These are phyloP conservation scores for Neonectria coccinea DNA, from an alignment of 2,329 filamentous ascomycete genomes.

Conservation along the genomic window DNA sequence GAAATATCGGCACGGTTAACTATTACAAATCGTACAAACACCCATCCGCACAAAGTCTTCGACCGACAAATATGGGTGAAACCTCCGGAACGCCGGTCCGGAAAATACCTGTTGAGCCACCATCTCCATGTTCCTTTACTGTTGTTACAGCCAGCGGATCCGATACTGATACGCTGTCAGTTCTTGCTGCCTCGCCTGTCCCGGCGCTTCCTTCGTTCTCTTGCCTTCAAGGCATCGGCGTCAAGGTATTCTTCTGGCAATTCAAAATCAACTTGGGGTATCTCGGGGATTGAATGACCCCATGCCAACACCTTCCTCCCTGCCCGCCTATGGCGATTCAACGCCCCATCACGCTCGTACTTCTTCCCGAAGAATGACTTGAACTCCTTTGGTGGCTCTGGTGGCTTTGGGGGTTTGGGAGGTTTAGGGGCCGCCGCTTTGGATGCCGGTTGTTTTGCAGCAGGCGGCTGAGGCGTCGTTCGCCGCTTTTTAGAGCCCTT, in stretches of 20 bases:
- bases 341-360: slow-evolving; percentile 81
- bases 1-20: slow-evolving; percentile 4
- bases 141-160: slow-evolving; percentile 36
- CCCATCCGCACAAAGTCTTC: slow-evolving; percentile 4
- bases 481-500: slow-evolving; percentile 51
- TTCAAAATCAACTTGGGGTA: slow-evolving; percentile 77
- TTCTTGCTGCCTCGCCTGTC: slow-evolving; percentile 65
- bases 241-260: slow-evolving; percentile 75
- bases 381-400: slow-evolving; percentile 70
- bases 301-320: slow-evolving; percentile 81
- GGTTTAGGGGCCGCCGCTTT: slow-evolving; percentile 33
- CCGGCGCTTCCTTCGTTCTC: slow-evolving; percentile 72
- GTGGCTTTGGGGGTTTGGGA: slow-evolving; percentile 47
- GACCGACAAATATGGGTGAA: slow-evolving; percentile 13
- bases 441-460: slow-evolving; percentile 24
- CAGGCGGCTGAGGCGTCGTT: slow-evolving; percentile 41
- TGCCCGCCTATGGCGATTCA: slow-evolving; percentile 78
- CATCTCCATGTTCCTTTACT: slow-evolving; percentile 18
- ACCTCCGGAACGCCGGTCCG: slow-evolving; percentile 24
- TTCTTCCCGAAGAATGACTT: slow-evolving; percentile 88
- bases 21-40: slow-evolving; percentile 20
- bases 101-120: slow-evolving; percentile 10
- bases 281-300: slow-evolving; percentile 82
- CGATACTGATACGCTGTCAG: slow-evolving; percentile 41
- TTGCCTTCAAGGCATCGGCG: slow-evolving; percentile 66